Base-by-base conservation (phyloP, 345 rosid genomes). In the Eutrema japonicum region DNA sequence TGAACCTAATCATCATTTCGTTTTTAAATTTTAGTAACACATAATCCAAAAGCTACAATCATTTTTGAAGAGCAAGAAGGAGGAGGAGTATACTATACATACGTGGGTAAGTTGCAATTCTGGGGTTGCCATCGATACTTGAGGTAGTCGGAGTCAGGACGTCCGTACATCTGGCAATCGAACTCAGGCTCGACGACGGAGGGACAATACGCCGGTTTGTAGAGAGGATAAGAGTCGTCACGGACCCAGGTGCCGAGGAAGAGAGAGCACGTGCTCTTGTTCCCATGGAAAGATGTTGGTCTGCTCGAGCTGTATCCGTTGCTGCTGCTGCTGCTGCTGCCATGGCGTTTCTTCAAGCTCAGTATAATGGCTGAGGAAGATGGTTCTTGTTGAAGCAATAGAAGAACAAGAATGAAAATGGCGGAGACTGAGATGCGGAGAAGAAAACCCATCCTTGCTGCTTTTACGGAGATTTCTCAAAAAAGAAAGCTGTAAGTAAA, bases 111-210 rank as follows among this genome's bases (percentile, higher is more conserved):
- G 77, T 87, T 85, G 53, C 99, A 92, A 53, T 84, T 80, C 70
- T 88, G 83, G 7, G 99, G 99, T 61, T 85, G 82, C 99, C 99
- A 95, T 36, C 93, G 83, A 51, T 89, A 95, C 78, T 82, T 86
- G 81, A 88, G 97, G 68, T 92, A 95, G 50, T 81, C 84, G 35
- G 96, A 82, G 60, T 95, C 99, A 4, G 97, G 99, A 16, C 99
- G 87, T 1, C 99, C 99, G 62, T 86, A 79, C 85, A 82, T 79
- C 78, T 84, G 85, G 52, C 99, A 95, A 75, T 95, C 88, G 82
- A 85, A 95, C 79, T 86, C 85, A 2, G 87, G 82, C 42, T 87
- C 96, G 12, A 95, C 86, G 78, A 83, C 53, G 43, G 86, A 84
- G 62, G 98, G 92, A 35, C 83, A 83, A 50, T 80, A 72, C 36